A percentile compares a stretch with the other conserved stretches of the same genome.
phyloP scores from a whole-genome alignment of 2,329 filamentous ascomycete species.

The Magnaporthiopsis incrustans region DNA sequence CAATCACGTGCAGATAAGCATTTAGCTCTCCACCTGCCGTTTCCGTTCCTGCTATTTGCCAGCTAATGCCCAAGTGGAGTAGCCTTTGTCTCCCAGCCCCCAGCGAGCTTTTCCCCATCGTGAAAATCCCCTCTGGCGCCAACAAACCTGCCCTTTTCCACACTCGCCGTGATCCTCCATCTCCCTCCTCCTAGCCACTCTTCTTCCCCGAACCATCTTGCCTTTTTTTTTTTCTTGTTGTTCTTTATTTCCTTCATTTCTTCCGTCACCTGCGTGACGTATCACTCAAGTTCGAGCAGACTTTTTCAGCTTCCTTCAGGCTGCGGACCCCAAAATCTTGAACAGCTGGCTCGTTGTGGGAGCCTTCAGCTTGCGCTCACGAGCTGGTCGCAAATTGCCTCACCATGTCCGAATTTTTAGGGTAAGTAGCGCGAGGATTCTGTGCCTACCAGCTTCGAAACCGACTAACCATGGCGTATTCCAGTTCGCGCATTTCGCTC shows the following conservation, averaged over 20 bases:
- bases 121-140: neutral
- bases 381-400: neutral
- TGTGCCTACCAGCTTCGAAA: neutral
- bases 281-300: neutral
- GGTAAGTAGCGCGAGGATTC: conserved; percentile 9
- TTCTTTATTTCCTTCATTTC: neutral
- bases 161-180: neutral
- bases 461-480: conserved; percentile 1
- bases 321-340: neutral
- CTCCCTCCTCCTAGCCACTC: neutral
- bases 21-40: neutral
- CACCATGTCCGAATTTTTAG: conserved; percentile 15
- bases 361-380: neutral
- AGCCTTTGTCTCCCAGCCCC: neutral
- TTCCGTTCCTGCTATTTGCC: neutral
- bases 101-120: neutral
- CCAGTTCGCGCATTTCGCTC: conserved; percentile 15
- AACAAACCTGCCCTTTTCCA: conserved; percentile 2
- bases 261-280: neutral
- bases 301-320: neutral
- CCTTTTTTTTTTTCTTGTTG: neutral
- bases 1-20: neutral
- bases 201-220: neutral
- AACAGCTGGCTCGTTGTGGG: neutral
- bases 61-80: neutral